Evolutionary conservation across 805 yeast species (phyloP).

Genomic region (Candida glaebosa): DNA sequence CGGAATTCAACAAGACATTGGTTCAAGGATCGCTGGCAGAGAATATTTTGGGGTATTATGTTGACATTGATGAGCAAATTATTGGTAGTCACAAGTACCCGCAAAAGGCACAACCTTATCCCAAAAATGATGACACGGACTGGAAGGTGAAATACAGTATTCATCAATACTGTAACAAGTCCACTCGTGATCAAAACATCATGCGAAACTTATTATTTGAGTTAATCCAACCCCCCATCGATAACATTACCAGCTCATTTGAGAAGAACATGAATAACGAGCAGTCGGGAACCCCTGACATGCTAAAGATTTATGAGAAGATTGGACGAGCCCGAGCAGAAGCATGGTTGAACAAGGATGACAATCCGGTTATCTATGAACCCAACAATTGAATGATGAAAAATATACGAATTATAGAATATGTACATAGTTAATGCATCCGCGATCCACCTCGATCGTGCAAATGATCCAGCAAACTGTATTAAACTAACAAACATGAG

Average conservation of each 20-base stretch:
- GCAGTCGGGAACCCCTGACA: constrained; percentile 4
- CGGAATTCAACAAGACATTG: constrained; percentile 20
- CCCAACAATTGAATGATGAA: constrained; percentile 8
- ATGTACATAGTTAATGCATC: constrained; percentile 2
- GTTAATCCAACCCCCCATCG: neutral
- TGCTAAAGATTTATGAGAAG: constrained; percentile 21
- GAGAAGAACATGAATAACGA: constrained; percentile 1
- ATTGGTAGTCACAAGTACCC: constrained; percentile 14
- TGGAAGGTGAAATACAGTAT: constrained; percentile 19
- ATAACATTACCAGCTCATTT: neutral
- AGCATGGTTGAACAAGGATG: constrained; percentile 23
- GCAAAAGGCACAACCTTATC: constrained; percentile 19
- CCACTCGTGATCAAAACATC: constrained; percentile 2
- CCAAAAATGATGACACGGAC: constrained; percentile 14
- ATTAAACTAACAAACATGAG: no score
- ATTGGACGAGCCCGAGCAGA: constrained; percentile 25
- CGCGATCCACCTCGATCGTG: no score
- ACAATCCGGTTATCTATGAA: constrained; percentile 17
- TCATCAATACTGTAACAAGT: constrained; percentile 5
- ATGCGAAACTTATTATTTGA: neutral
- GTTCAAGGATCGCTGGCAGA: constrained; percentile 10
- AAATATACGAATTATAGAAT: neutral
- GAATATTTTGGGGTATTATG: constrained; percentile 18
- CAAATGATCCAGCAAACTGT: no score
- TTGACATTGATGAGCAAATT: constrained; percentile 17